phyloP scores from a whole-genome alignment of 2,329 filamentous ascomycete species.

The Myriangium duriaei region DNA sequence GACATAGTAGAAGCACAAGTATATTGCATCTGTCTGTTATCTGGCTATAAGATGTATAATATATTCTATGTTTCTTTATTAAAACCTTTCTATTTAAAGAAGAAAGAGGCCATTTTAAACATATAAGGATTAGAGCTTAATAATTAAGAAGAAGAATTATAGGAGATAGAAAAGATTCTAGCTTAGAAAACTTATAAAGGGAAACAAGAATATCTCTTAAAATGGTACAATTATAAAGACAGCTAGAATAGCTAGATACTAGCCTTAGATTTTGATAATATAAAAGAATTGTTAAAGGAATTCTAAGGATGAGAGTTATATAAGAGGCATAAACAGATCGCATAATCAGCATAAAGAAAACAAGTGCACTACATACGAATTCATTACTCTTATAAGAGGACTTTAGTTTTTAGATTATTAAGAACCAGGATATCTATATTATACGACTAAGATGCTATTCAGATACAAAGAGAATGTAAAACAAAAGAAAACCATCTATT shows the following conservation, averaged over 20 bases:
- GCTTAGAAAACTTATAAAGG: not conserved
- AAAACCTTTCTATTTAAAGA: constrained; percentile 6
- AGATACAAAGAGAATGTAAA: too few relatives aligned
- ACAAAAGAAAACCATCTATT: too few relatives aligned
- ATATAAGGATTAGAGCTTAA: not conserved
- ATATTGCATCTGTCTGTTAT: constrained; percentile 7
- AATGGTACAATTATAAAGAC: not conserved
- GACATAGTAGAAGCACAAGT: constrained; percentile 7
- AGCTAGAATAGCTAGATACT: not conserved
- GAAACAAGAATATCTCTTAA: not conserved
- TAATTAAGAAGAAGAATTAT: not conserved
- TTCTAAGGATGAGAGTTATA: not conserved
- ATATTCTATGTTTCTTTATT: constrained; percentile 11
- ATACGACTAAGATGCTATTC: too few relatives aligned
- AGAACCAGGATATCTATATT: not conserved
- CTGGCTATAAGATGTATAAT: constrained; percentile 9
- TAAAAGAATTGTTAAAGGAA: not conserved
- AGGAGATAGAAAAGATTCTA: not conserved
- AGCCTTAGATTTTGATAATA: not conserved
- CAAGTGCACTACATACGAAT: not conserved
- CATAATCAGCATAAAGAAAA: not conserved
- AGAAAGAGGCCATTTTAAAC: not conserved
- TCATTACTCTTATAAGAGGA: not conserved
- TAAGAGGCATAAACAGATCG: not conserved
- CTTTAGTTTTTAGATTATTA: not conserved